phyloP scores from a whole-genome alignment of 768 basidiomycete genomes.

The Krasilnikovozyma curviuscula region DNA sequence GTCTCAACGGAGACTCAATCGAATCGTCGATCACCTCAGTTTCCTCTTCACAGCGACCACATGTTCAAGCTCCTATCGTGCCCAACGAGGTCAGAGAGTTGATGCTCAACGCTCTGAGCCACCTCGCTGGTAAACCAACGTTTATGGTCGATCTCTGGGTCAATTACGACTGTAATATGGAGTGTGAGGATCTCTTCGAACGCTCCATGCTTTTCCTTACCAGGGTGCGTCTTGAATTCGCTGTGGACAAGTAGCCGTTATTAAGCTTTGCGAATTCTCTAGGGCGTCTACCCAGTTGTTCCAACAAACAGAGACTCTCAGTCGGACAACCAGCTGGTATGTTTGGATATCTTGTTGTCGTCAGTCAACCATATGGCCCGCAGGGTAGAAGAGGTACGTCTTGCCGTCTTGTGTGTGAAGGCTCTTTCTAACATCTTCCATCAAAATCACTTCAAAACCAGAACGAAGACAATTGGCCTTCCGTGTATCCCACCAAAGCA shows the following conservation, averaged over 20 bases:
- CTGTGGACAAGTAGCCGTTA: too few species aligned
- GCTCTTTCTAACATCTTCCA: conserved; percentile 16
- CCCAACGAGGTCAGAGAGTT: conserved; percentile 73
- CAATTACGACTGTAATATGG: conserved; percentile 93
- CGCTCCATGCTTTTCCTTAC: conserved; percentile 63
- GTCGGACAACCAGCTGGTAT: conserved; percentile 63
- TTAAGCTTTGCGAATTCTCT: neutral
- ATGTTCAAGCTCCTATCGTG: conserved; percentile 22
- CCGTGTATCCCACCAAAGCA: conserved; percentile 41
- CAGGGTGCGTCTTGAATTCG: conserved; percentile 35
- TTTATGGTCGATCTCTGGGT: conserved; percentile 91
- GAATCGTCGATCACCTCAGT: conserved; percentile 34
- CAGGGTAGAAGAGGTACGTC: conserved; percentile 37
- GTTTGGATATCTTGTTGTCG: conserved; percentile 65
- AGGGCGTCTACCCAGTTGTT: conserved; percentile 65
- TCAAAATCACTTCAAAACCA: neutral
- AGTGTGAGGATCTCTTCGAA: conserved; percentile 91
- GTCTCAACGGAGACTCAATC: too few species aligned
- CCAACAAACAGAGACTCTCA: conserved; percentile 37
- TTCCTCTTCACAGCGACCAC: conserved; percentile 25
- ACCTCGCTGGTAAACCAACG: conserved; percentile 51
- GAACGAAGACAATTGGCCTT: too few species aligned
- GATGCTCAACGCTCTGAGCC: conserved; percentile 67
- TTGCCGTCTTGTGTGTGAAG: conserved; percentile 3
- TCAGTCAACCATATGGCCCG: conserved; percentile 76